Conservation (phyloP, 192 early-diverging fungal species). For the Rhizoclosmatium globosum region DNA sequence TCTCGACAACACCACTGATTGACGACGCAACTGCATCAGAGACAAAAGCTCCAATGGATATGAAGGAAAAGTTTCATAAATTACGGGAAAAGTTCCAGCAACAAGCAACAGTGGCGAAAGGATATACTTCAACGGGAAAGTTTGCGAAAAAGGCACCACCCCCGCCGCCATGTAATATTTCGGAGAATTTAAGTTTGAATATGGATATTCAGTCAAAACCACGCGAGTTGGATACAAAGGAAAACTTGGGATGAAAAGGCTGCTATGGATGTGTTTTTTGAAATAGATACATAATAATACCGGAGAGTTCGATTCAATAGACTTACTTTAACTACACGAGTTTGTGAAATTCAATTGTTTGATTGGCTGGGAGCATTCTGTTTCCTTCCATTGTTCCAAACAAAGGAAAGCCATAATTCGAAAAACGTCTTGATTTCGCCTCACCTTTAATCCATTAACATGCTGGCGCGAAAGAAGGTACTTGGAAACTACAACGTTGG, state of each 20-base stretch:
- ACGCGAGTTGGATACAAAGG: background rate
- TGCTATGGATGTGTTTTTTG: background rate
- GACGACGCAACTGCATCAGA: background rate
- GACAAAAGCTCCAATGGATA: background rate
- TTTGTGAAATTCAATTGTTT: no score
- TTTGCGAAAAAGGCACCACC: background rate
- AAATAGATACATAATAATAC: no score
- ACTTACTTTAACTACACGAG: no score
- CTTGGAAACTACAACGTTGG: slow-evolving; percentile 66
- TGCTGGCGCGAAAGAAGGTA: slow-evolving; percentile 55
- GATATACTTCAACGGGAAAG: background rate
- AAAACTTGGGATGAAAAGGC: background rate
- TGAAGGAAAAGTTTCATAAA: slow-evolving; percentile 16
- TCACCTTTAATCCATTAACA: slow-evolving; percentile 6
- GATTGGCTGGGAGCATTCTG: background rate
- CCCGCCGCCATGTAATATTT: background rate
- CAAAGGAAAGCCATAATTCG: background rate
- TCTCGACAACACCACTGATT: background rate
- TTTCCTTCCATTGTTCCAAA: background rate
- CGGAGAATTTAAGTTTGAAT: background rate
- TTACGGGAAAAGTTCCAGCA: background rate
- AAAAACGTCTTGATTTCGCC: background rate
- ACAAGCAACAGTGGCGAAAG: background rate
- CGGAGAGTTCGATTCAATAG: no score
- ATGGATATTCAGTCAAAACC: background rate